phyloP scores from a whole-genome alignment of 768 basidiomycete genomes.

The Pluteus cervinus region DNA sequence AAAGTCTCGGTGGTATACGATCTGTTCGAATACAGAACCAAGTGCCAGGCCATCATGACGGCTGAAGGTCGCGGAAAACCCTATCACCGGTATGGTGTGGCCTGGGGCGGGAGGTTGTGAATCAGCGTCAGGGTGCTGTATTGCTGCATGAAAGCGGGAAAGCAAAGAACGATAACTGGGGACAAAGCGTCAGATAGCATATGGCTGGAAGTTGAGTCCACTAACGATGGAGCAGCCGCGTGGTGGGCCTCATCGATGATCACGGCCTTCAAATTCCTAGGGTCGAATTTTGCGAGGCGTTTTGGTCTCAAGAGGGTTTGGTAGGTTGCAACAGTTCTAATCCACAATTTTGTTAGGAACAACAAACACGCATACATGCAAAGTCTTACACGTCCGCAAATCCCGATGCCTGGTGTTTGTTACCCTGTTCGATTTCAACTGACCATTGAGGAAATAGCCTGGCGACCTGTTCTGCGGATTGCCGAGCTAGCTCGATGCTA shows the following conservation, averaged over 20 bases:
- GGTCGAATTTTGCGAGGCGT: slow-evolving; percentile 73
- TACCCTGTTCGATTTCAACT: slow-evolving; percentile 91
- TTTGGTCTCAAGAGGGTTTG: slow-evolving; percentile 69
- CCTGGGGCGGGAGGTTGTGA: slow-evolving; percentile 28
- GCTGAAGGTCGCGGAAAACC: slow-evolving; percentile 93
- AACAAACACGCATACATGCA: neutral
- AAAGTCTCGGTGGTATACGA: slow-evolving; percentile 91
- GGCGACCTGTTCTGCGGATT: slow-evolving; percentile 71
- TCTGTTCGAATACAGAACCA: slow-evolving; percentile 81
- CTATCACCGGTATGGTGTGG: slow-evolving; percentile 74
- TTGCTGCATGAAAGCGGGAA: slow-evolving; percentile 72
- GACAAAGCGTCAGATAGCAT: slow-evolving; percentile 1
- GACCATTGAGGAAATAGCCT: slow-evolving; percentile 63
- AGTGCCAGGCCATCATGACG: slow-evolving; percentile 88
- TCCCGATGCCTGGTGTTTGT: slow-evolving; percentile 68
- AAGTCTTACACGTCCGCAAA: slow-evolving; percentile 72
- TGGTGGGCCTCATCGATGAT: slow-evolving; percentile 95
- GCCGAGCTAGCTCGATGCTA: slow-evolving; percentile 82
- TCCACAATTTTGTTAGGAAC: neutral
- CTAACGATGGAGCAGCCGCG: slow-evolving; percentile 85
- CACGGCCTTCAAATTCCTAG: slow-evolving; percentile 59
- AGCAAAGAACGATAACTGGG: slow-evolving; percentile 73
- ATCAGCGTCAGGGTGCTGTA: slow-evolving; percentile 45
- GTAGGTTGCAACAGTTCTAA: slow-evolving; percentile 82
- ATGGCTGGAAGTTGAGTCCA: slow-evolving; percentile 6